phyloP scores from a whole-genome alignment of 768 basidiomycete species.

The Termitomyces sp. region DNA sequence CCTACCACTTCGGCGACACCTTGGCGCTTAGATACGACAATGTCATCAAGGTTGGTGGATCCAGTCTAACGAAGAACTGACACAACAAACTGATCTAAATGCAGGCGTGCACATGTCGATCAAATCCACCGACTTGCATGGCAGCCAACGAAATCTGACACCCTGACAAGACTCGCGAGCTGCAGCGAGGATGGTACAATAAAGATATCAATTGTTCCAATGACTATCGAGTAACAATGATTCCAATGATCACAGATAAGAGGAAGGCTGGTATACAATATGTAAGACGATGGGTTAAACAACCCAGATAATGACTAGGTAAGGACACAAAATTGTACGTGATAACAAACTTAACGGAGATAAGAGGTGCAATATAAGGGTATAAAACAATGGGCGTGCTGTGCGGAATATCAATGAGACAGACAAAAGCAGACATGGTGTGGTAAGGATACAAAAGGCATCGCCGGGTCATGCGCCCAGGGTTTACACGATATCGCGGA shows the following conservation, averaged over 20 bases:
- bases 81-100: constrained; percentile 5
- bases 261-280: constrained; percentile 66
- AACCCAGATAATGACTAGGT: constrained; percentile 10
- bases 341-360: constrained; percentile 52
- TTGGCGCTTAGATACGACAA: constrained; percentile 43
- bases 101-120: constrained; percentile 68
- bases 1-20: constrained; percentile 20
- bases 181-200: constrained; percentile 93
- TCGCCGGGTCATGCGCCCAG: constrained; percentile 31
- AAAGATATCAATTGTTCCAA: constrained; percentile 64
- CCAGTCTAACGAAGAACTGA: background rate
- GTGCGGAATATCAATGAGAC: constrained; percentile 40
- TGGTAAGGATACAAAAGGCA: constrained; percentile 81
- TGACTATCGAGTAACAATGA: constrained; percentile 42
- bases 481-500: background rate
- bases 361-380: constrained; percentile 54
- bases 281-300: constrained; percentile 44
- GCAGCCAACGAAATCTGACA: constrained; percentile 42
- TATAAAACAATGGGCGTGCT: constrained; percentile 62
- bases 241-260: constrained; percentile 36
- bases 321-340: constrained; percentile 26
- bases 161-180: constrained; percentile 61
- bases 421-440: constrained; percentile 25
- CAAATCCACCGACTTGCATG: constrained; percentile 82
- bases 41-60: constrained; percentile 50